Conservation (phyloP, 805 yeast species). For the Komagataella ulmi region DNA sequence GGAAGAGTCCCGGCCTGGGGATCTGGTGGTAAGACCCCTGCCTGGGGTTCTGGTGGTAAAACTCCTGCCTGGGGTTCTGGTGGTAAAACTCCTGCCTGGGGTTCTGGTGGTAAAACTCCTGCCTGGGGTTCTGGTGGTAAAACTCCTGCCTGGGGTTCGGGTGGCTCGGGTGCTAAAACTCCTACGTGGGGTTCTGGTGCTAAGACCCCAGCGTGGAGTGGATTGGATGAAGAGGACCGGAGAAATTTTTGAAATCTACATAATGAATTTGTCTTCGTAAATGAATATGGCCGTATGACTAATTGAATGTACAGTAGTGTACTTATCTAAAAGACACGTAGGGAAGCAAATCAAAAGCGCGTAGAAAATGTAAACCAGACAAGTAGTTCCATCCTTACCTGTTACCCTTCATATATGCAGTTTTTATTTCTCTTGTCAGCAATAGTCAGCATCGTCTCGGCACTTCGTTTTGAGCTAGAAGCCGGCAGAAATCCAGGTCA, state of each 20-base stretch:
- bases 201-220: constrained; percentile 35
- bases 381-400: not conserved
- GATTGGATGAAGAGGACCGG: not conserved
- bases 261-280: too few species aligned
- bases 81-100: constrained; percentile 16
- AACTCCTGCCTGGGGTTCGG: constrained; percentile 32
- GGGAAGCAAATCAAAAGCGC: not conserved
- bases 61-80: constrained; percentile 38
- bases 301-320: not conserved
- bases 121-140: constrained; percentile 17
- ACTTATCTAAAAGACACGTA: not conserved
- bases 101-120: constrained; percentile 14
- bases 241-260: not conserved
- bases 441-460: constrained; percentile 2
- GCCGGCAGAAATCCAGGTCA: constrained; percentile 15
- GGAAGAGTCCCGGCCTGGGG: constrained; percentile 17
- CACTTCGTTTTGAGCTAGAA: constrained; percentile 18
- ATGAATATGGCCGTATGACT: too few species aligned
- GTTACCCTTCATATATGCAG: not conserved
- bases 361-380: not conserved
- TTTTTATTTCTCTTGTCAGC: not conserved
- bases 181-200: constrained; percentile 21
- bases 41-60: constrained; percentile 24
- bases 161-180: constrained; percentile 9
- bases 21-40: constrained; percentile 17